Percentiles rank a stretch among this genome's conserved stretches.
Evolutionary conservation across 2,329 filamentous ascomycete species (phyloP).

Genomic region (Hyphodiscus sp.): DNA sequence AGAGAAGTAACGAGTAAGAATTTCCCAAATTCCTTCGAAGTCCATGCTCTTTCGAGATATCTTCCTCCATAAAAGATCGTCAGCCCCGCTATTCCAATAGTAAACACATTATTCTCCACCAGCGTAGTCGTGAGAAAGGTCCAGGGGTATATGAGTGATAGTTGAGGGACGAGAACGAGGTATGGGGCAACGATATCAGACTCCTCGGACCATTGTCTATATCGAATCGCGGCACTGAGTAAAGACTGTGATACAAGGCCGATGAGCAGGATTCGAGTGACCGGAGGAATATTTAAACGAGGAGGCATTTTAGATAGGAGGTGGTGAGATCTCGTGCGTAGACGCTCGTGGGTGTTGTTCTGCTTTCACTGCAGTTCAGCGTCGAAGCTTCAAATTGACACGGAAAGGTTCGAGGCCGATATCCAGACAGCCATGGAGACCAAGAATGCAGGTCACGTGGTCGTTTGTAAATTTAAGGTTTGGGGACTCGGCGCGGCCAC

Average conservation of each 20-base stretch:
- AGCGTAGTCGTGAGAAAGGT: conserved; percentile 80
- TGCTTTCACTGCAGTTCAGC: not conserved
- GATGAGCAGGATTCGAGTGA: conserved; percentile 77
- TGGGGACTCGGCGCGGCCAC: too few relatives aligned
- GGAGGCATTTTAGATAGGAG: conserved; percentile 54
- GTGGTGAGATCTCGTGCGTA: not conserved
- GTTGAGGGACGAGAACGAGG: conserved; percentile 76
- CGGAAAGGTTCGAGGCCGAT: too few relatives aligned
- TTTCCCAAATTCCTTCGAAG: conserved; percentile 83
- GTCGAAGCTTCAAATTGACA: too few relatives aligned
- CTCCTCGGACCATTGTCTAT: conserved; percentile 59
- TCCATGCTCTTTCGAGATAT: conserved; percentile 95
- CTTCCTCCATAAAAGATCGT: conserved; percentile 88
- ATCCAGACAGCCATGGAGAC: too few relatives aligned
- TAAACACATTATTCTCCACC: conserved; percentile 90
- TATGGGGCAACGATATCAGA: conserved; percentile 72
- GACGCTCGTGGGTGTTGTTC: not conserved
- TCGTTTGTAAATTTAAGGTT: too few relatives aligned
- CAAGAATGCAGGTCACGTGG: too few relatives aligned
- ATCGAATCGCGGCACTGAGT: conserved; percentile 73
- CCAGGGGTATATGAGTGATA: conserved; percentile 87
- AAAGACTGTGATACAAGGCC: conserved; percentile 70
- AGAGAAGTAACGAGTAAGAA: conserved; percentile 73
- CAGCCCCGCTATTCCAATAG: conserved; percentile 66
- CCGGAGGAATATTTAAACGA: conserved; percentile 85